Evolutionary conservation across 441 rosid species (phyloP).

Genomic region (Erysimum cheiri): DNA sequence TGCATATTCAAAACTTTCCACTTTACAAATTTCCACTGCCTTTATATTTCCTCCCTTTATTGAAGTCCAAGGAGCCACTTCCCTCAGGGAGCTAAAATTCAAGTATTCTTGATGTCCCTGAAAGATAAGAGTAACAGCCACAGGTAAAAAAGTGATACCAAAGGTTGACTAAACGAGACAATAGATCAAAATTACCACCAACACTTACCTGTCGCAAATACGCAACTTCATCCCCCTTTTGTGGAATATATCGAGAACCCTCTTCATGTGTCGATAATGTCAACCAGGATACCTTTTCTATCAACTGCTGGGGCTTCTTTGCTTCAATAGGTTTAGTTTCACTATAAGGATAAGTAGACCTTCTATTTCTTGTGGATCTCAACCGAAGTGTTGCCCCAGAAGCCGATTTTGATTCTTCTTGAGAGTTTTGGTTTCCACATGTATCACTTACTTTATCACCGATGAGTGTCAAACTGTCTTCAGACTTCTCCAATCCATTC

Average conservation of each 20-base stretch:
- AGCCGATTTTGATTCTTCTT: conserved; percentile 72
- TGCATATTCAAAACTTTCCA: conserved; percentile 84
- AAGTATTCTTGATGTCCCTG: conserved; percentile 98
- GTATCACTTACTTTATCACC: conserved; percentile 48
- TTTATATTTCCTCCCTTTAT: conserved; percentile 63
- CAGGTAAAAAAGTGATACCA: conserved; percentile 13
- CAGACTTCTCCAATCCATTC: conserved; percentile 46
- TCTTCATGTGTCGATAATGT: conserved; percentile 83
- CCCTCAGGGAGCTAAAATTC: conserved; percentile 52
- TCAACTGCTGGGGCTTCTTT: conserved; percentile 60
- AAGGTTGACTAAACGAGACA: conserved; percentile 18
- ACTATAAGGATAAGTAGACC: conserved; percentile 60
- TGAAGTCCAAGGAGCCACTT: conserved; percentile 76
- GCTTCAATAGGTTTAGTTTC: conserved; percentile 64
- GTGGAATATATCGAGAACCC: conserved; percentile 95
- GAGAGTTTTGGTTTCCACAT: conserved; percentile 56
- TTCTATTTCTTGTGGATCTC: conserved; percentile 91
- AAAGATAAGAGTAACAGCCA: conserved; percentile 36
- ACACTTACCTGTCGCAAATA: conserved; percentile 89
- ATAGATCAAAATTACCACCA: conserved; percentile 18
- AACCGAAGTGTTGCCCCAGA: conserved; percentile 70
- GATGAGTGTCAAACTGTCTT: conserved; percentile 45
- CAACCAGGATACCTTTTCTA: conserved; percentile 80
- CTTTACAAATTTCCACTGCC: conserved; percentile 87
- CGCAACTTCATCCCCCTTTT: conserved; percentile 83